A percentile compares a stretch with the other conserved stretches of the same genome.
Evolutionary conservation across 257 asterid genomes (phyloP).

Genomic region (Phtheirospermum japonicum): DNA sequence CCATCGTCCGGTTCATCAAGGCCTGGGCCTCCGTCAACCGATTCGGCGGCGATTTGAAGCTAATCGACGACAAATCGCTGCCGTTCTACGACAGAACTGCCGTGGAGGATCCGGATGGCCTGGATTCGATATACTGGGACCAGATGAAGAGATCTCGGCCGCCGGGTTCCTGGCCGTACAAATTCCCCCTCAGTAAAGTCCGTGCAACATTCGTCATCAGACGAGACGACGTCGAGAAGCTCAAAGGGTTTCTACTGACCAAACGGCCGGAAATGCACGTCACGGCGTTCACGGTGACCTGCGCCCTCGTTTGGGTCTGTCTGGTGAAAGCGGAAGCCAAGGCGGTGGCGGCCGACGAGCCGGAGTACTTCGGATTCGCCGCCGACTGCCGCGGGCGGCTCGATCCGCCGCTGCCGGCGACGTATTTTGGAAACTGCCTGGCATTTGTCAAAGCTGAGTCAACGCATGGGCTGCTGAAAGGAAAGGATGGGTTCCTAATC

Average conservation of each 20-base stretch:
- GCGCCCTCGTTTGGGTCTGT: slow-evolving; percentile 41
- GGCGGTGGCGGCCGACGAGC: slow-evolving; percentile 29
- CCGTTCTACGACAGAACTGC: slow-evolving; percentile 41
- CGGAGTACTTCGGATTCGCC: slow-evolving; percentile 34
- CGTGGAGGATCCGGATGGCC: slow-evolving; percentile 30
- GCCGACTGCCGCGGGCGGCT: slow-evolving; percentile 43
- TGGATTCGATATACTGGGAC: slow-evolving; percentile 33
- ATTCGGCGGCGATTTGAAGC: slow-evolving; percentile 34
- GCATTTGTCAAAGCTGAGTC: slow-evolving; percentile 31
- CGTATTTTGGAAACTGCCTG: slow-evolving; percentile 39
- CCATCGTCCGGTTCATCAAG: slow-evolving; percentile 37
- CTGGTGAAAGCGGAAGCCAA: slow-evolving; percentile 33
- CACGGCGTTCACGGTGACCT: slow-evolving; percentile 41
- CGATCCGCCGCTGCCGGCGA: slow-evolving; percentile 37
- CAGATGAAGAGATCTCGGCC: slow-evolving; percentile 16
- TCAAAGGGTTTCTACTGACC: slow-evolving; percentile 24
- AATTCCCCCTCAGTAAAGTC: slow-evolving; percentile 31
- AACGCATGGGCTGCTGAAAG: slow-evolving; percentile 24
- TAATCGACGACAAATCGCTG: slow-evolving; percentile 28
- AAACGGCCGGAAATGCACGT: slow-evolving; percentile 33
- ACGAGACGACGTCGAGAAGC: slow-evolving; percentile 34
- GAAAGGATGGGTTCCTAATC: slow-evolving; percentile 31
- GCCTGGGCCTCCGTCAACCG: slow-evolving; percentile 43
- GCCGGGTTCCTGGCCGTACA: slow-evolving; percentile 25
- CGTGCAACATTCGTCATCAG: slow-evolving; percentile 39